Percentiles rank a stretch among this genome's conserved stretches.
phyloP scores from a whole-genome alignment of 345 rosid species.

The Populus davidiana region DNA sequence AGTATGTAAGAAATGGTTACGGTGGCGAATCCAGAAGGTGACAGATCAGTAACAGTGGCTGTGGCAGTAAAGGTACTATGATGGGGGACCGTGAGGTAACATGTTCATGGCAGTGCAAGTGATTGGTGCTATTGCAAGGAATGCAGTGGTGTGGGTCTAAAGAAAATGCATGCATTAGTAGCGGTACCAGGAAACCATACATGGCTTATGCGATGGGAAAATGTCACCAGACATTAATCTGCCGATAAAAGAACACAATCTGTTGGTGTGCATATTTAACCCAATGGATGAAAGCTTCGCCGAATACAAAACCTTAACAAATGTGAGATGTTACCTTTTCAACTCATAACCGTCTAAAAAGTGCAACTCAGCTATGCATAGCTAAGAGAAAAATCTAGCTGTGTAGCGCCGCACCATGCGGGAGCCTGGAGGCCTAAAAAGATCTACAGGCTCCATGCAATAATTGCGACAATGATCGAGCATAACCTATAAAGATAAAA shows the following conservation, averaged over 20 bases:
- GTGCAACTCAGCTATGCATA: neutral
- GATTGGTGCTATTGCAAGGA: neutral
- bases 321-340: neutral
- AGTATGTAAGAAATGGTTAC: neutral
- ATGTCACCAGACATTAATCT: neutral
- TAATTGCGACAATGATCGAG: neutral
- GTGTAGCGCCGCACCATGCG: neutral
- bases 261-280: neutral
- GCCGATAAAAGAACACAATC: neutral
- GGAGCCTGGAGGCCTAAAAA: neutral
- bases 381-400: neutral
- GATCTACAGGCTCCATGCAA: neutral
- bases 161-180: neutral
- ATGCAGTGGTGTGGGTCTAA: neutral
- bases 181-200: neutral
- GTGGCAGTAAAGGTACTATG: neutral
- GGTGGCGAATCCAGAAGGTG: neutral
- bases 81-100: neutral
- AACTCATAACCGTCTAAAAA: neutral
- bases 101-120: neutral
- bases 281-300: neutral
- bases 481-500: neutral
- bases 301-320: neutral
- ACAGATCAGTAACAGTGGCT: neutral
- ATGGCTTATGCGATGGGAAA: too few relatives aligned